phyloP scores from a whole-genome alignment of 805 yeast genomes.

The Myxozyma mucilagina region DNA sequence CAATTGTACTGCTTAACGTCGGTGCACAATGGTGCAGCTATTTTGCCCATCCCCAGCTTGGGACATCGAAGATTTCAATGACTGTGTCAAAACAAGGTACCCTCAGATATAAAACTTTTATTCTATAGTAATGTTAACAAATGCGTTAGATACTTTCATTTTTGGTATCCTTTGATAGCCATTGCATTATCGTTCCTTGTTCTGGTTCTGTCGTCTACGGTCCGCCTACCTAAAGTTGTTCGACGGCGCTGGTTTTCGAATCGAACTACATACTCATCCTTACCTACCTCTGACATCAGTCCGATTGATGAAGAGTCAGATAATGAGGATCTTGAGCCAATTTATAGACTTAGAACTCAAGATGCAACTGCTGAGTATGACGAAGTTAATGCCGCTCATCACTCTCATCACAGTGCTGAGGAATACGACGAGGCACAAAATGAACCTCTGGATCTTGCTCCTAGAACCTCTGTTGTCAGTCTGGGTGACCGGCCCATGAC shows the following conservation, averaged over 20 bases:
- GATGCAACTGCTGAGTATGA: conserved; percentile 28
- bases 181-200: conserved; percentile 31
- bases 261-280: conserved; percentile 8
- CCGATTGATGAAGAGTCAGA: conserved; percentile 13
- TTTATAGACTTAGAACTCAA: conserved; percentile 26
- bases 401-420: background rate
- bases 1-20: no score
- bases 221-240: conserved; percentile 17
- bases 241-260: conserved; percentile 13
- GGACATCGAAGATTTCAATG: conserved; percentile 63
- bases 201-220: conserved; percentile 22
- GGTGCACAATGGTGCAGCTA: conserved; percentile 6
- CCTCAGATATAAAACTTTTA: background rate
- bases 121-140: background rate
- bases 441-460: conserved; percentile 22
- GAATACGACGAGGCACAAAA: conserved; percentile 17
- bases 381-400: background rate
- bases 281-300: conserved; percentile 8
- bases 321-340: conserved; percentile 17
- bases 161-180: conserved; percentile 37
- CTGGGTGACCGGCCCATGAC: conserved; percentile 3
- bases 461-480: conserved; percentile 10
- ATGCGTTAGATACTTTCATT: conserved; percentile 32
- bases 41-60: conserved; percentile 42
- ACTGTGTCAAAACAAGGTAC: conserved; percentile 49